Conservation (phyloP, 2,329 filamentous ascomycete species). For the Lasiodiplodia citricola region DNA sequence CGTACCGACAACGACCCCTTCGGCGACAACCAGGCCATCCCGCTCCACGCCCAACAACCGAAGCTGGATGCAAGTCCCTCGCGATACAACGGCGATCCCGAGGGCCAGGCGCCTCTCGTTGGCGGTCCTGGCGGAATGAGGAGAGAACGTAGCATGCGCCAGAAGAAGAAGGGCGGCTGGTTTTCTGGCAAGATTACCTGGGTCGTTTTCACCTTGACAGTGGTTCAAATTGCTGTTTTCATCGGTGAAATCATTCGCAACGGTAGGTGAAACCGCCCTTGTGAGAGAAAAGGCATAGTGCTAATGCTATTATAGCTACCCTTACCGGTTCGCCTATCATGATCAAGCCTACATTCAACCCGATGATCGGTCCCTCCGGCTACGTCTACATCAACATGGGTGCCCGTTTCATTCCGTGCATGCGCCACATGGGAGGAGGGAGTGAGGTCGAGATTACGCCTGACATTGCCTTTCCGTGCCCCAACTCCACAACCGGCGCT, state of each 20-base stretch:
- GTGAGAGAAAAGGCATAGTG: background rate
- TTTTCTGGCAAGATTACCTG: conserved; percentile 70
- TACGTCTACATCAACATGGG: conserved; percentile 97
- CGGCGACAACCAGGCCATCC: conserved; percentile 55
- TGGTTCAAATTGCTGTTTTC: conserved; percentile 82
- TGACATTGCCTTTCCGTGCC: conserved; percentile 74
- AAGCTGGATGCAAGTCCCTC: conserved; percentile 46
- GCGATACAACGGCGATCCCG: conserved; percentile 47
- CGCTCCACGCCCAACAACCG: conserved; percentile 46
- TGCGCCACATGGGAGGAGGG: conserved; percentile 64
- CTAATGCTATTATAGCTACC: conserved; percentile 57
- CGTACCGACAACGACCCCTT: conserved; percentile 56
- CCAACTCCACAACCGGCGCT: conserved; percentile 70
- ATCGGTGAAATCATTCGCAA: conserved; percentile 86
- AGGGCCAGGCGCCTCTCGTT: conserved; percentile 41
- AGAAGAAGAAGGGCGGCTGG: conserved; percentile 55
- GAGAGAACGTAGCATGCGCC: conserved; percentile 32
- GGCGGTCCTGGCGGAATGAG: conserved; percentile 29
- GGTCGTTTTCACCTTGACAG: conserved; percentile 80
- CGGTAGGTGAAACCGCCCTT: conserved; percentile 57
- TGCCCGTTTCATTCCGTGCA: conserved; percentile 88
- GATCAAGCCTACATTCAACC: conserved; percentile 87
- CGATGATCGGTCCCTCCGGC: conserved; percentile 93
- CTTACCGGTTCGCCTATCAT: conserved; percentile 79
- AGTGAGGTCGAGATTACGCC: conserved; percentile 71